Evolutionary conservation across 2,329 filamentous ascomycete genomes (phyloP).

Genomic region (Penicillium sp.): DNA sequence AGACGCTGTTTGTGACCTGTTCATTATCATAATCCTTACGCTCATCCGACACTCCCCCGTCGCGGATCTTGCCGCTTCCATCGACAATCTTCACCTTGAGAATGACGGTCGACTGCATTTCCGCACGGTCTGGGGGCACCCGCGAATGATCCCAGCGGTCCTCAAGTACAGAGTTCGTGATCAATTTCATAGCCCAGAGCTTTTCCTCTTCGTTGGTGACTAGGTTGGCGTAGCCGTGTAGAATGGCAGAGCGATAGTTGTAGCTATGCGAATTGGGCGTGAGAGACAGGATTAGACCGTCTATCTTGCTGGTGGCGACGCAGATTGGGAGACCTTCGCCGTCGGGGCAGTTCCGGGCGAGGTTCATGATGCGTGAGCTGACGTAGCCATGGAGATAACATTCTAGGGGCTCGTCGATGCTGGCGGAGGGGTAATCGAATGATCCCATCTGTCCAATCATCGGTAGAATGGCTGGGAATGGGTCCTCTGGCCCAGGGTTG

Average conservation of each 20-base stretch:
- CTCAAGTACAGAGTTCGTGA: constrained; percentile 73
- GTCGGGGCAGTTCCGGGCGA: constrained; percentile 49
- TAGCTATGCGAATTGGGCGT: constrained; percentile 81
- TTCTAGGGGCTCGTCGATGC: constrained; percentile 66
- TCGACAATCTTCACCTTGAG: constrained; percentile 68
- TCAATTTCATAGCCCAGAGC: constrained; percentile 73
- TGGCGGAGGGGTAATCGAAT: constrained; percentile 63
- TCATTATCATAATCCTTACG: constrained; percentile 53
- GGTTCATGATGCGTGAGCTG: constrained; percentile 73
- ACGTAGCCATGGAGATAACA: constrained; percentile 86
- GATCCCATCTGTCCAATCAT: constrained; percentile 85
- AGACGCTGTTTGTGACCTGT: constrained; percentile 54
- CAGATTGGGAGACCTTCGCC: constrained; percentile 67
- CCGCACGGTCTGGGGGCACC: constrained; percentile 69
- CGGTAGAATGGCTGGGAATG: constrained; percentile 76
- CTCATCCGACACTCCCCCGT: constrained; percentile 65
- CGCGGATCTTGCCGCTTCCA: constrained; percentile 74
- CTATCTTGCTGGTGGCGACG: constrained; percentile 71
- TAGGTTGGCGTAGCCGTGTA: constrained; percentile 72
- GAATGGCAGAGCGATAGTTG: constrained; percentile 79
- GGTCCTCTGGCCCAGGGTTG: constrained; percentile 59
- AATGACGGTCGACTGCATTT: constrained; percentile 75
- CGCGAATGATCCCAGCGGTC: constrained; percentile 70
- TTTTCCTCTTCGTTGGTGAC: constrained; percentile 72
- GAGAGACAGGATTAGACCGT: constrained; percentile 77